Base-by-base conservation (phyloP, 2,329 filamentous ascomycete species). In the Colletotrichum tanaceti region DNA sequence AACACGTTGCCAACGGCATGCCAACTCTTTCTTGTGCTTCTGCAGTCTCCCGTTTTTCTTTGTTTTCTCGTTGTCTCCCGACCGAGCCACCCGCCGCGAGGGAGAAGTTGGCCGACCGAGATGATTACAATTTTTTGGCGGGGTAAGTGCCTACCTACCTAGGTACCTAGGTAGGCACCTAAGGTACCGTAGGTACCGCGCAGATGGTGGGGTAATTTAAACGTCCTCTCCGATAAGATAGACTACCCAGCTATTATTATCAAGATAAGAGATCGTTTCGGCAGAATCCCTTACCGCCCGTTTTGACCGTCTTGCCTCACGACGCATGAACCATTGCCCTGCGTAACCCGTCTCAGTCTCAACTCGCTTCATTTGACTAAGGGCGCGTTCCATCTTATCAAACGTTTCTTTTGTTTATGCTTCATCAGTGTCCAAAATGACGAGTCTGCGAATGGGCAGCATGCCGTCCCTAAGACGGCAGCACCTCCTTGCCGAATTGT, bases 401-500 rank as follows among this genome's bases (percentile, higher is more conserved):
- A 58, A 44, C 35, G 41, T 39, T 16, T 16, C 13, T 47, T 28
- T 57, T 35, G n/a, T 44, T 54, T 20, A 58, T 65, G 55, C 14
- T n/a, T 53, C 52, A 44, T 61, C 9, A 39, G 24, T 28, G 18
- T 14, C 24, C 13, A 69, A 61, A 9, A 87, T 87, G 85, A 74
- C 80, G 11, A 78, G 81, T 38, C 73, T 81, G 20, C 81, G 79
- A 57, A 78, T 88, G 74, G 79, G 77, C 47, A 78, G 77, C 52
- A 75, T 89, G 71, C 85, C 87, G 11, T 83, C 87, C 59, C 73
- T 94, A 75, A 87, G 91, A 75, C 89, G 86, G 78, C 92, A 96
- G 78, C 91, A 94, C 76, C 86, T 96, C 58, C 85, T 94, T 47
- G 86, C 93, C 68, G 93, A 96, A 82, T 96, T 95, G 93, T 96